These are phyloP conservation scores for Heliocybe sulcata DNA, from an alignment of 1,284 basidiomycete species.

Conservation along the genomic window DNA sequence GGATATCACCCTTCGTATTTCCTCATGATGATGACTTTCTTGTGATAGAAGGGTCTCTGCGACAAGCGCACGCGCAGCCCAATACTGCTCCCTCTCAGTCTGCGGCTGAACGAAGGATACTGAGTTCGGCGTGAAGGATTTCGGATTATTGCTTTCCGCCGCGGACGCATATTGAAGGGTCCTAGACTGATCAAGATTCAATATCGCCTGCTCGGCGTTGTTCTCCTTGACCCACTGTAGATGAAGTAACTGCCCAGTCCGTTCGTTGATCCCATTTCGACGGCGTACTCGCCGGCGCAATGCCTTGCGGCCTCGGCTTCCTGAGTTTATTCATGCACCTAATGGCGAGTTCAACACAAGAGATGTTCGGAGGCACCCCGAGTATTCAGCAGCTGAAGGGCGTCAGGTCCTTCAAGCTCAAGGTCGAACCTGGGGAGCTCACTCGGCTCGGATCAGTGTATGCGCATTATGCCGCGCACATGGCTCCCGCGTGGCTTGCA, in stretches of 20 bases:
- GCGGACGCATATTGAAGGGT: neutral
- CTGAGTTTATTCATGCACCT: neutral
- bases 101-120: neutral
- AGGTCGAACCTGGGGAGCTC: no score
- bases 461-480: no score
- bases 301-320: neutral
- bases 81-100: conserved; percentile 1
- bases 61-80: conserved; percentile 1
- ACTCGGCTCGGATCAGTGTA: no score
- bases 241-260: neutral
- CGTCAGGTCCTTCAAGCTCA: no score
- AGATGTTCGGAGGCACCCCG: neutral
- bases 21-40: neutral
- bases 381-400: no score
- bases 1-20: neutral
- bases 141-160: neutral
- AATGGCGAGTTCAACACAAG: neutral
- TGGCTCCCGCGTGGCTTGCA: no score
- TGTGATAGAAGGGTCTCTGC: conserved; percentile 1
- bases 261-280: neutral
- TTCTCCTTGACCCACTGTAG: neutral
- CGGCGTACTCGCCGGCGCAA: neutral
- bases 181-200: neutral
- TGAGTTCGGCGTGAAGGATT: neutral
- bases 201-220: no score